Percentiles rank a stretch among this genome's conserved stretches.
phyloP scores from a whole-genome alignment of 2,329 filamentous ascomycete genomes.

The Didymosphaeria variabile region DNA sequence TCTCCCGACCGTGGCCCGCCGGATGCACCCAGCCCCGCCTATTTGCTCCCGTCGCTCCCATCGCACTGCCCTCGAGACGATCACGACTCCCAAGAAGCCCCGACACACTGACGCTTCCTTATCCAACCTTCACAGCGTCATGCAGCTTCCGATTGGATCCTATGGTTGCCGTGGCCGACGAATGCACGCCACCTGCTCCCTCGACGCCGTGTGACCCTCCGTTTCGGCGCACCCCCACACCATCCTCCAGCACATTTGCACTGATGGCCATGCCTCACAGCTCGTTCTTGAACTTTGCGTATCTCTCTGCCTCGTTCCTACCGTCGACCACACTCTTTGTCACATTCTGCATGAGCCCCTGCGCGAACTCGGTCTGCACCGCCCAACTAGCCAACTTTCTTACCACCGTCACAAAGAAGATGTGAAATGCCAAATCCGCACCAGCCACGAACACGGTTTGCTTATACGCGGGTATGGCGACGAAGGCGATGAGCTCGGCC shows the following conservation, averaged over 20 bases:
- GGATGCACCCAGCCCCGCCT: not conserved
- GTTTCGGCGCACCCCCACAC: not conserved
- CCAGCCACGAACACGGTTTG: conserved; percentile 26
- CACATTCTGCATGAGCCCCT: conserved; percentile 18
- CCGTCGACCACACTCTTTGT: not conserved
- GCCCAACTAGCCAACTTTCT: conserved; percentile 21
- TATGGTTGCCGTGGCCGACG: not conserved
- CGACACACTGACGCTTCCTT: not conserved
- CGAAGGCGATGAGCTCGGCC: conserved; percentile 20
- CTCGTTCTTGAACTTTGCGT: not conserved
- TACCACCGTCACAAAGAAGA: conserved; percentile 18
- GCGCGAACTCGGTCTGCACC: conserved; percentile 20
- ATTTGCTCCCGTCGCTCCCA: conserved; percentile 6
- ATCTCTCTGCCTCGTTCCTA: not conserved
- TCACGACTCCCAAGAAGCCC: too few relatives aligned
- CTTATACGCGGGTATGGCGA: conserved; percentile 22
- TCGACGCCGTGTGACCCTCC: conserved; percentile 3
- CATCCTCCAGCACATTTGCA: not conserved
- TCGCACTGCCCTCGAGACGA: not conserved
- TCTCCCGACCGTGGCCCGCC: too few relatives aligned
- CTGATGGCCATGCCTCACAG: too few relatives aligned
- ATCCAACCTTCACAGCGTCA: not conserved
- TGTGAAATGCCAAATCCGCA: conserved; percentile 9
- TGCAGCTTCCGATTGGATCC: not conserved
- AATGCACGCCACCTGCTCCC: not conserved